Conservation (phyloP, 1,284 basidiomycete species). For the Microbotryum saponariae region DNA sequence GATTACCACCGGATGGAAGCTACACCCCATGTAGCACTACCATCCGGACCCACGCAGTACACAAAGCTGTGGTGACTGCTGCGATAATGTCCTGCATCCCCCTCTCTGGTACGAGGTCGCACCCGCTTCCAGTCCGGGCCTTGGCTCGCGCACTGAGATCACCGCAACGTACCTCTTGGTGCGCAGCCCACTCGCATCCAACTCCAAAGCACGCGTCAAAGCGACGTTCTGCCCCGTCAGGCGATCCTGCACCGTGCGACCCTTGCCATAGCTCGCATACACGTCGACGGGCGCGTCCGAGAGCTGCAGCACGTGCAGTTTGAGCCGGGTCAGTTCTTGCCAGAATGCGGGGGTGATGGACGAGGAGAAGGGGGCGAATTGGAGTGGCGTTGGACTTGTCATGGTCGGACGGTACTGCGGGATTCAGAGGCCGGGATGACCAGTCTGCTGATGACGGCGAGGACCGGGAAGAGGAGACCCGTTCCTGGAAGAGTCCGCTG, state of each 20-base stretch:
- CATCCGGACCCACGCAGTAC: no score
- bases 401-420: background rate
- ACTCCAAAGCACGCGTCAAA: conserved; percentile 35
- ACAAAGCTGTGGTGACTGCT: no score
- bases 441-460: background rate
- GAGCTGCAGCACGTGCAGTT: conserved; percentile 83
- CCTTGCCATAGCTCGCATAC: conserved; percentile 60
- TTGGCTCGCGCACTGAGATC: no score
- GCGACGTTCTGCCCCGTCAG: conserved; percentile 50
- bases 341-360: conserved; percentile 85
- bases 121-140: no score
- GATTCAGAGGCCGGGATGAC: background rate
- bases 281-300: conserved; percentile 64
- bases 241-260: conserved; percentile 63
- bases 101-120: no score
- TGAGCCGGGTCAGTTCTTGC: conserved; percentile 79
- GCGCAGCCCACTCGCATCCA: conserved; percentile 49
- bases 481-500: background rate
- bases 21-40: no score
- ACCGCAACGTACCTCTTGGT: background rate
- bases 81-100: no score
- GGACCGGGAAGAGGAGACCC: background rate
- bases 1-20: no score
- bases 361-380: conserved; percentile 75
- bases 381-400: conserved; percentile 5